A percentile compares a stretch with the other conserved stretches of the same genome.
These are phyloP conservation scores for Ceratocystis eucalypticola DNA, from an alignment of 2,329 filamentous ascomycete genomes.

Conservation along the genomic window DNA sequence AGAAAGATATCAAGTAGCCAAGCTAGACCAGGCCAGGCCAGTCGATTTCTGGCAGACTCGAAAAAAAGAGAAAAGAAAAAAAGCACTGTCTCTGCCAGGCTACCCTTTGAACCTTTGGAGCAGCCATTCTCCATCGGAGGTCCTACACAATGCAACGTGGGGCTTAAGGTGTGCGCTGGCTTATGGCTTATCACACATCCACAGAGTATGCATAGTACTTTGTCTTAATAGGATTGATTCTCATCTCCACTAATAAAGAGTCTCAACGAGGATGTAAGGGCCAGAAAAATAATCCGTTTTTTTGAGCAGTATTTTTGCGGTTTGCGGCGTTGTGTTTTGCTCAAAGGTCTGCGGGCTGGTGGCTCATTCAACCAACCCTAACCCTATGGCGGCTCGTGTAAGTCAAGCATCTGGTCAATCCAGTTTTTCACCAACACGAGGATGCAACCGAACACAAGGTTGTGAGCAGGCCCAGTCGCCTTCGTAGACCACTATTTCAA, in stretches of 20 bases:
- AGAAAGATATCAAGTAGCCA: neutral
- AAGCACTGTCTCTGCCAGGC: neutral
- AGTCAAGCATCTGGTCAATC: neutral
- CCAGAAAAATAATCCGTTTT: no score
- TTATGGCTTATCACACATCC: neutral
- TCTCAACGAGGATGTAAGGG: no score
- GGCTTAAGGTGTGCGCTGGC: neutral
- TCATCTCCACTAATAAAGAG: no score
- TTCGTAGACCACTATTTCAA: neutral
- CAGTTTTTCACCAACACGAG: no score
- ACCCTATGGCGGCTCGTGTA: neutral
- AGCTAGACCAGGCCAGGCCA: neutral
- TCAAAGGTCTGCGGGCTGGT: neutral
- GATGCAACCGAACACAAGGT: neutral
- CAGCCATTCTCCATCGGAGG: neutral
- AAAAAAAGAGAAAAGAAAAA: neutral
- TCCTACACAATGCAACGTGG: neutral
- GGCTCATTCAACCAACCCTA: neutral
- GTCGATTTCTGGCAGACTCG: neutral
- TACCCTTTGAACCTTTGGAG: neutral
- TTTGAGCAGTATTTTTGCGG: no score
- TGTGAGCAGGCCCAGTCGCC: neutral
- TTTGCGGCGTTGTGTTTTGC: no score
- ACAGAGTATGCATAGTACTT: constrained; percentile 2
- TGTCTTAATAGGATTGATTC: neutral